Evolutionary conservation across 2,329 filamentous ascomycete genomes (phyloP), one percentile per base, ranked within the genome.

Genomic region (Fusarium vanettenii): DNA sequence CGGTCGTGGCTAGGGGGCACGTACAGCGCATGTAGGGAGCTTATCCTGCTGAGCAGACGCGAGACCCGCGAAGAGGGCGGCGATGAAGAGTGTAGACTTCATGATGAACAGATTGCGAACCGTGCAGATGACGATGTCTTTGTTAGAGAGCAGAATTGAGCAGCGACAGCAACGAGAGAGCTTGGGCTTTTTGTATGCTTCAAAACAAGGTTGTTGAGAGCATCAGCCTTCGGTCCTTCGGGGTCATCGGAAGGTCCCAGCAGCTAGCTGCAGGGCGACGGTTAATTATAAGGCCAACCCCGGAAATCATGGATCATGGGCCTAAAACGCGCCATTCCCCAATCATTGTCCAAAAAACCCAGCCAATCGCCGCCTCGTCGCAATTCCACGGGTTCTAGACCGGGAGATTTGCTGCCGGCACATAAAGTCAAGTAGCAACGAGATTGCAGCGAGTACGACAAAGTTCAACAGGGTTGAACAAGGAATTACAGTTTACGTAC

Each of bases 11-110:
- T 43, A 39, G 59, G 41, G 59, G 56, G 56, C 39, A 82, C 84
- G 65, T 82, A 85, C 84, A 68, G 84, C 84, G 71, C 84, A 86
- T 5, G 29, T 63, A 20, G 84, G 84, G 48, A 86, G 77, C 63
- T 78, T 73, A 59, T 71, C 76, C 33, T 68, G 60, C 74, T 85
- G 82, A 10, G 83, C 84, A 60, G 78, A 79, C 67, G 74, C 83
- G 41, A 84, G 69, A 74, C 81, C 79, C 56, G 79, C 79, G 48
- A 80, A 73, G 55, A 82, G 66, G 41, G 79, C 76, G 27, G 84
- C 64, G 45, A 79, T 71, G 66, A 82, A 25, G 56, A 83, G 55
- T 33, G 77, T 65, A 18, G 78, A 70, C 81, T 84, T 84, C 84
- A 86, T 86, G 29, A 57, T 82, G 77, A 33, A 37, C 25, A 35